These are phyloP conservation scores for Verticillium isaacii DNA, from an alignment of 2,329 filamentous ascomycete genomes.

Conservation along the genomic window DNA sequence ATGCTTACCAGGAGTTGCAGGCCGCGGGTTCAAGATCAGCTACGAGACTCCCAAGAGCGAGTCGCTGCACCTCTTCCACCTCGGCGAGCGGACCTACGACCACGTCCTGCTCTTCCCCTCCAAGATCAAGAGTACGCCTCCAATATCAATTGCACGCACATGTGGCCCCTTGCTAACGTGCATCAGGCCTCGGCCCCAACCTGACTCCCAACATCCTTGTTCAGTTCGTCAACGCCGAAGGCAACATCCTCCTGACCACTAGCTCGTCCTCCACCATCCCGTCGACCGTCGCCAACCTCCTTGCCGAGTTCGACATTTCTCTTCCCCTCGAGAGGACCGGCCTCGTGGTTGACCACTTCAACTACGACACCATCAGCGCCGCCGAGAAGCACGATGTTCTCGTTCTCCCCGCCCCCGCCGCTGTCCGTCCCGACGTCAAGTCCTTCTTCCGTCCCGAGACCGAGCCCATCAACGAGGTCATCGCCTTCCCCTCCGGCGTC, in stretches of 20 bases:
- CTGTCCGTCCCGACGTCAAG: constrained; percentile 64
- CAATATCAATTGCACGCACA: background rate
- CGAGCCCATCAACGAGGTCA: constrained; percentile 35
- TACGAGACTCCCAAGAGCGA: constrained; percentile 83
- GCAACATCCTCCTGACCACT: constrained; percentile 85
- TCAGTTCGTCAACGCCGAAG: constrained; percentile 85
- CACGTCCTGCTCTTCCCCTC: constrained; percentile 85
- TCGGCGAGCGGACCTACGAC: constrained; percentile 86
- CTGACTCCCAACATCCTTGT: constrained; percentile 82
- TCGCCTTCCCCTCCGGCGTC: constrained; percentile 78
- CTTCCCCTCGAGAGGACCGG: constrained; percentile 83
- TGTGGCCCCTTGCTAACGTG: background rate
- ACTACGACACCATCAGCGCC: constrained; percentile 75
- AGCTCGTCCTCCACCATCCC: constrained; percentile 68
- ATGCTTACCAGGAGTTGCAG: constrained; percentile 39
- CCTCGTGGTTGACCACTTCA: constrained; percentile 91
- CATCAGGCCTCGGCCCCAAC: constrained; percentile 72
- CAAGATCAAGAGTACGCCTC: constrained; percentile 73
- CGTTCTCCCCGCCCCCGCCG: constrained; percentile 64
- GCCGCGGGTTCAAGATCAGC: constrained; percentile 73
- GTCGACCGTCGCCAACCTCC: constrained; percentile 68
- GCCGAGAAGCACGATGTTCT: constrained; percentile 85
- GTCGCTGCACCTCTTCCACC: constrained; percentile 70
- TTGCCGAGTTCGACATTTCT: constrained; percentile 83
- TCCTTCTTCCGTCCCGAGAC: constrained; percentile 66